phyloP scores from a whole-genome alignment of 2,329 filamentous ascomycete genomes.

The Periglandula ipomoeae region DNA sequence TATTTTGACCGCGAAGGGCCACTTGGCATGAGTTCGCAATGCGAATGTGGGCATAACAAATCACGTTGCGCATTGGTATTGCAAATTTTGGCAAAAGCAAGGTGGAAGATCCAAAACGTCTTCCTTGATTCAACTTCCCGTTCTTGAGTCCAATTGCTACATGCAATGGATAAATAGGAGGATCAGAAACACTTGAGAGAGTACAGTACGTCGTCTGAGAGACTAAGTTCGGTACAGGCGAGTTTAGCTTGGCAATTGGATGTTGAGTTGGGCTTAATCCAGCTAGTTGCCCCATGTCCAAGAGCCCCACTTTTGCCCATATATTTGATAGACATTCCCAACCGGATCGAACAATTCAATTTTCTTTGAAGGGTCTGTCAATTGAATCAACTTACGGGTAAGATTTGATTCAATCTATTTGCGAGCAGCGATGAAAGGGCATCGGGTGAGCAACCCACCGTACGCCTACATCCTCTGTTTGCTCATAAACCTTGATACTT shows the following conservation, averaged over 20 bases:
- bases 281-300: neutral
- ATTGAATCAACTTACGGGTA: neutral
- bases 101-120: neutral
- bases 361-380: neutral
- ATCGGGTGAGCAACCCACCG: no score
- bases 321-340: neutral
- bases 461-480: no score
- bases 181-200: neutral
- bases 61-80: neutral
- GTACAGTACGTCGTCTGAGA: neutral
- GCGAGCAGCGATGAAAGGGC: no score
- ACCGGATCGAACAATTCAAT: neutral
- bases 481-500: no score
- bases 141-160: neutral
- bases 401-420: neutral
- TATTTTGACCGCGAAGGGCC: neutral
- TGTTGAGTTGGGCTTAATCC: neutral
- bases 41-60: neutral
- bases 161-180: neutral
- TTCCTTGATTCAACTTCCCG: neutral
- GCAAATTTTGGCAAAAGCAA: neutral
- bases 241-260: neutral
- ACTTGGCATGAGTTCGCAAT: neutral
- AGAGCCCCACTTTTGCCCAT: neutral
- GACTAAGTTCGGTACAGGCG: neutral